Base-by-base conservation (phyloP, 2,329 filamentous ascomycete genomes). In the Aspergillus novoparasiticus region DNA sequence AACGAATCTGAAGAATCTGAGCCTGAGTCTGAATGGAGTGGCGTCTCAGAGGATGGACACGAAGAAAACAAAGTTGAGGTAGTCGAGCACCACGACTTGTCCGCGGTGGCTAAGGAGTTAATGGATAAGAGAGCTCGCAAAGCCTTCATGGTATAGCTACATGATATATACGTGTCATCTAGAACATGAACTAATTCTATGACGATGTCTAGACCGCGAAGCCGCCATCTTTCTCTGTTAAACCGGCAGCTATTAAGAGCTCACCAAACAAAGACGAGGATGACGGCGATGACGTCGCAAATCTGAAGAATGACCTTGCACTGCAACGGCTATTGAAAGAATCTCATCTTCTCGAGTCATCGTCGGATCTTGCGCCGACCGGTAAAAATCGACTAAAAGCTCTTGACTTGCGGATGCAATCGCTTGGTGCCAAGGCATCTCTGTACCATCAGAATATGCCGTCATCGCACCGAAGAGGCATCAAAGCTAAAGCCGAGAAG, bases 291-390 rank as follows among this genome's bases (percentile, higher is more conserved):
- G 88, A 90, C 74, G 77, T 82, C 28, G 77, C 81, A 12, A 90
- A 96, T 65, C 85, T 98, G 21, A 93, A 94, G 76, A 94, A 97
- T 77, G 95, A 98, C 77, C 88, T 97, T 59, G 94, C 92, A 45
- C 88, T 99, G 16, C 94, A 97, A 77, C 90, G 93, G 54, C 88
- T 99, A 46, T 87, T 99, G 62, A 86, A 90, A 69, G 95, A 99
- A 83, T 97, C 94, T 0, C 93, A 97, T 79, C 89, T 98, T 64
- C 88, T 98, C 62, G 85, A 88, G 55, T 81, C 86, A 0, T 82
- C 84, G 16, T 81, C 82, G 32, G 81, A 84, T 60, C 81, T 84
- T 4, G 83, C 85, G 51, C 83, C 85, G 21, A 82, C 85, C 26
- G 94, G 94, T 59, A 89, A 88, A 71, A 90, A 90, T 70, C 87